Evolutionary conservation across 2,329 filamentous ascomycete species (phyloP), one percentile per base, ranked within the genome.

Genomic region (Cytospora chrysosperma): DNA sequence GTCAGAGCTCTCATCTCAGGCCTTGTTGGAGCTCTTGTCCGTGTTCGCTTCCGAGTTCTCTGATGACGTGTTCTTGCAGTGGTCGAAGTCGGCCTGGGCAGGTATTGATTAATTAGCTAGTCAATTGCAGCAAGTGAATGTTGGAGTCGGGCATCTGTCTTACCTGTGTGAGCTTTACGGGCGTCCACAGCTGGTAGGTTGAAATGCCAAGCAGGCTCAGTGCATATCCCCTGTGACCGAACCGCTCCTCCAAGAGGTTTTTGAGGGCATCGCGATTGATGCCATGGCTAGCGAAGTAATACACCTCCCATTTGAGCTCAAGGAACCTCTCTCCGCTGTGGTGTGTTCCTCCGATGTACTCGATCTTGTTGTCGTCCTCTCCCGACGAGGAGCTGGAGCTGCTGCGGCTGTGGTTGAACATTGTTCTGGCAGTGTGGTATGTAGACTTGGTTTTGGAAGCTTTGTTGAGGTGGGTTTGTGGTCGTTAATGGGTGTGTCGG

Each of bases 101-200:
- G 8, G 34, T 4, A n/a, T 30, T 5, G 28, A 30, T 9, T 5
- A 9, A 30, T 58, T 6, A 58, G 40, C 6, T 5, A 4, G n/a
- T 12, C 3, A 9, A 3, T 8, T 7, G 4, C 15, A 15, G 3
- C 7, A 32, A n/a, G 5, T 1, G 0, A 15, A n/a, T n/a, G n/a
- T 32, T 1, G 12, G 10, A 1, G 12, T 34, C n/a, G 56, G 26
- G 0, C 15, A 19, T n/a, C 37, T 40, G 10, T 4, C 8, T 9
- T 51, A 51, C 43, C 56, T 37, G 30, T 3, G 30, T 21, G 17
- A 51, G 47, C n/a, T 7, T 1, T 0, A 19, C 2, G 2, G 56
- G 43, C 3, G 56, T 15, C 56, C 47, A 59, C 2, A 59, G 28
- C 6, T 59, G 56, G 17, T 51, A 37, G 15, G 47, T 51, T 9